phyloP scores from a whole-genome alignment of 2,329 filamentous ascomycete species.

The Xylaria sp. region DNA sequence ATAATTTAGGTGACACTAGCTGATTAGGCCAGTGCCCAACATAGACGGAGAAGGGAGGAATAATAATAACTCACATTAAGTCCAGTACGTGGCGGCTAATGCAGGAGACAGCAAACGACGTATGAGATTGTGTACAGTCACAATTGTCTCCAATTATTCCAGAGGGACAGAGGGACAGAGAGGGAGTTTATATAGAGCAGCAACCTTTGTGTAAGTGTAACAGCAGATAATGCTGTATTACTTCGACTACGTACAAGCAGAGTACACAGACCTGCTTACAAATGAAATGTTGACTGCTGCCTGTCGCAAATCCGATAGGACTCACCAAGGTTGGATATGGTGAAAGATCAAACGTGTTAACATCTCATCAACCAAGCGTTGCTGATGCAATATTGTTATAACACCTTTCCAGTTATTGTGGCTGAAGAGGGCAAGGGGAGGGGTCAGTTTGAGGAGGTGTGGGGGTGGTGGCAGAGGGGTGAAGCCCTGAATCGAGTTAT shows the following conservation, averaged over 20 bases:
- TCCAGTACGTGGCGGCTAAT: slow-evolving; percentile 26
- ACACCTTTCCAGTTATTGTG: background rate
- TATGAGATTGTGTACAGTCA: slow-evolving; percentile 12
- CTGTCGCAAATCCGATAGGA: background rate
- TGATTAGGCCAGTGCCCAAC: slow-evolving; percentile 3
- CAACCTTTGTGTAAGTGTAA: background rate
- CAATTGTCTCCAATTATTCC: slow-evolving; percentile 19
- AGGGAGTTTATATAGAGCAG: background rate
- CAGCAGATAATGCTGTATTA: background rate
- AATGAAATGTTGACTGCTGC: slow-evolving; percentile 5
- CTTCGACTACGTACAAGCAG: background rate
- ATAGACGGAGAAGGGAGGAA: background rate
- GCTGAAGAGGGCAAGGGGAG: background rate
- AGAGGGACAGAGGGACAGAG: background rate
- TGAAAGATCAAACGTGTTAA: slow-evolving; percentile 14
- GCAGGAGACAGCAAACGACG: slow-evolving; percentile 6
- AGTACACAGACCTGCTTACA: slow-evolving; percentile 2
- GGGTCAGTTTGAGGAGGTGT: background rate
- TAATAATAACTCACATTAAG: background rate
- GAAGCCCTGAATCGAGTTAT: background rate
- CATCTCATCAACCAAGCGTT: slow-evolving; percentile 6
- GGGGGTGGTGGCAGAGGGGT: slow-evolving; percentile 8
- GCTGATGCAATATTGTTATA: slow-evolving; percentile 2
- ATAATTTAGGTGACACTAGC: background rate
- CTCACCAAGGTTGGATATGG: background rate